Base-by-base conservation (phyloP, 1,284 basidiomycete genomes). In the Trametes pubescens region DNA sequence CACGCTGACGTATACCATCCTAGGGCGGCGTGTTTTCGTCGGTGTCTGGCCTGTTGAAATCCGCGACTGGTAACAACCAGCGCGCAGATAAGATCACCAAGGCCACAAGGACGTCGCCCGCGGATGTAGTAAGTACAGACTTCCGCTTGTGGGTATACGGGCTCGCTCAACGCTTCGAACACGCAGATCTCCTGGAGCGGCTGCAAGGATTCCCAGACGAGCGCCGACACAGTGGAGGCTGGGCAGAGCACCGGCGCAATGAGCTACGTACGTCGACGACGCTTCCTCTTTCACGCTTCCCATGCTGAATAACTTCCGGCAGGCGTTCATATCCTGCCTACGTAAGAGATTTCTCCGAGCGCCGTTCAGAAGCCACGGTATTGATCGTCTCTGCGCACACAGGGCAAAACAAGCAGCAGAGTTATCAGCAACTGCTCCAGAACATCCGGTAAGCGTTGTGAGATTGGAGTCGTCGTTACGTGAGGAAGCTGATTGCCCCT, bases 121-220 rank as follows among this genome's bases (percentile, higher is more conserved):
- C 86, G 7, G 88, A 90, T 69, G 88, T 88, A 11, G 86, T 81
- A 9, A 16, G 60, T 53, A 34, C 29, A 29, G 10, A 34, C 24
- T 7, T 44, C 13, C 22, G 34, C 16, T 2, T 14, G 16, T 6
- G 11, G 4, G 13, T 6, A 14, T 16, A 22, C 10, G 38, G 9
- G 18, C 29, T 9, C 1, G 58, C 40, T 37, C 44, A 43, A 14
- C 55, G n/a, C 16, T 51, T 52, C 37, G 40, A 4, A 10, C 32
- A 52, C 22, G 35, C 16, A 85, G 83, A 90, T 93, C 37, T 89
- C 87, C 8, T 96, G 90, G 86, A 92, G 91, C 70, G 96, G 95
- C 2, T 98, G 96, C 79, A 96, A 95, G 73, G 96, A 98, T 74
- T 86, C 88, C 10, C 95, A 98, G 78, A 98, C 96, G 11, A 94